phyloP scores from a whole-genome alignment of 2,329 filamentous ascomycete species.

The Fusarium bulbicola region DNA sequence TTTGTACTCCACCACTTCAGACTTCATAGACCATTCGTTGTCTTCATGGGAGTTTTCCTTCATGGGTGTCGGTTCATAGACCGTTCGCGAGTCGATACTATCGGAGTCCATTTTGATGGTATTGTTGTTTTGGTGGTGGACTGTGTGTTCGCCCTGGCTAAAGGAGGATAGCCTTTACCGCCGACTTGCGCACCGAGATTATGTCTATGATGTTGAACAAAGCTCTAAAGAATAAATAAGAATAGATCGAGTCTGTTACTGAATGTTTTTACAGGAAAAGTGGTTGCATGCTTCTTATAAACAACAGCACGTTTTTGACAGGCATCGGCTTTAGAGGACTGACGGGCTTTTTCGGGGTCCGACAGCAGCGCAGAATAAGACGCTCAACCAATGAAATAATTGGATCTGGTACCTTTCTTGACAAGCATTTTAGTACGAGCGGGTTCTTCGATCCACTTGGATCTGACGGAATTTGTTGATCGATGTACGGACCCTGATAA shows the following conservation, averaged over 20 bases:
- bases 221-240: neutral
- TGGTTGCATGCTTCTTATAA: neutral
- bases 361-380: neutral
- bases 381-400: neutral
- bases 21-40: conserved; percentile 58
- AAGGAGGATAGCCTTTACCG: conserved; percentile 8
- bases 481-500: neutral
- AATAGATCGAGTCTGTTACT: neutral
- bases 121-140: neutral
- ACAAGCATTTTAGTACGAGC: neutral
- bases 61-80: conserved; percentile 30
- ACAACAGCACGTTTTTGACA: neutral
- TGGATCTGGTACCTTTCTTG: neutral
- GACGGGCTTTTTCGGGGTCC: conserved; percentile 13
- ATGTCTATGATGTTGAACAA: neutral
- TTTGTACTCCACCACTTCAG: conserved; percentile 55
- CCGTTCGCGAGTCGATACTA: conserved; percentile 37
- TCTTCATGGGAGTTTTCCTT: conserved; percentile 18
- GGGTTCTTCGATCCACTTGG: neutral
- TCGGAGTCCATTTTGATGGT: conserved; percentile 43
- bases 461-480: neutral
- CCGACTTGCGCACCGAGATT: neutral
- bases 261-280: neutral
- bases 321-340: neutral
- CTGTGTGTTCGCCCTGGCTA: conserved; percentile 1